Evolutionary conservation across 108 stramenopile genomes (phyloP).

Genomic region (Epipyxis sp.): DNA sequence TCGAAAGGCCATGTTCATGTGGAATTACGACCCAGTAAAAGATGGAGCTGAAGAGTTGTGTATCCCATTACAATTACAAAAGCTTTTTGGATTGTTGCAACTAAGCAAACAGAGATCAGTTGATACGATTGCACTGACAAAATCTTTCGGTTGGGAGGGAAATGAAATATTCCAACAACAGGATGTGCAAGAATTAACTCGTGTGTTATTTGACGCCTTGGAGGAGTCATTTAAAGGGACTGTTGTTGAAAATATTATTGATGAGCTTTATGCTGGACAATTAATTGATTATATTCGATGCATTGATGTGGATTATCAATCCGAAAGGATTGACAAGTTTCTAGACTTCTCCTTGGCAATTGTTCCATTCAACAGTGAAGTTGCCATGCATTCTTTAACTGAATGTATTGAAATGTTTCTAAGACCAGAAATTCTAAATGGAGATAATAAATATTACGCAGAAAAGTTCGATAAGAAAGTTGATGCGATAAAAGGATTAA

Average conservation of each 20-base stretch:
- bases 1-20: neutral
- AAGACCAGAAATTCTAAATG: constrained; percentile 52
- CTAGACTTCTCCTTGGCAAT: constrained; percentile 46
- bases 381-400: constrained; percentile 32
- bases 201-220: constrained; percentile 59
- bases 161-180: constrained; percentile 42
- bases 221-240: constrained; percentile 51
- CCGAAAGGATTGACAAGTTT: constrained; percentile 50
- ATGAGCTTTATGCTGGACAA: constrained; percentile 47
- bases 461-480: constrained; percentile 37
- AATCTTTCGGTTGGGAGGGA: constrained; percentile 53
- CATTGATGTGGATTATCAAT: constrained; percentile 54
- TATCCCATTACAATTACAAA: constrained; percentile 56
- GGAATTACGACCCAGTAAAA: constrained; percentile 41
- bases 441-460: constrained; percentile 58
- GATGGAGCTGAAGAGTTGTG: constrained; percentile 44
- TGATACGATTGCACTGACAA: constrained; percentile 50
- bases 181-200: constrained; percentile 57
- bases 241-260: constrained; percentile 40
- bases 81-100: constrained; percentile 54
- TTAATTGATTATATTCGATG: constrained; percentile 46
- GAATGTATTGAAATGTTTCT: constrained; percentile 53
- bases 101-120: constrained; percentile 35
- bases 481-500: constrained; percentile 56
- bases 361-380: constrained; percentile 41